These are phyloP conservation scores for Castanea sativa DNA, from an alignment of 306 rosid genomes.

Conservation along the genomic window DNA sequence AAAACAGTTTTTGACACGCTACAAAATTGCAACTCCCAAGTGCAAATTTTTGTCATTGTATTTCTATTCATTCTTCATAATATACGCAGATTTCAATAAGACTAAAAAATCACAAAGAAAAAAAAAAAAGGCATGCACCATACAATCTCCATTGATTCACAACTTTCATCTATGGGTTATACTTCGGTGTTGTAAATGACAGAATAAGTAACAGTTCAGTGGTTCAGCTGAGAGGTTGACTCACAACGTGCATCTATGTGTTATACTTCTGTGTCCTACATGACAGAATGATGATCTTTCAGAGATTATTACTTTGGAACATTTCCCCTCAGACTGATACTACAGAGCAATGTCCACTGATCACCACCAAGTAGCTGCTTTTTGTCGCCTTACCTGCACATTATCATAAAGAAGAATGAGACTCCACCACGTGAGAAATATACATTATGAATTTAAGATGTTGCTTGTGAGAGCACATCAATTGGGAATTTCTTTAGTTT, in stretches of 20 bases:
- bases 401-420: constrained; percentile 20
- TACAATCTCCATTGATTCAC: not conserved
- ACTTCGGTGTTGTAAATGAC: constrained; percentile 10
- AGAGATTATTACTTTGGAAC: not conserved
- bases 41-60: not conserved
- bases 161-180: constrained; percentile 1
- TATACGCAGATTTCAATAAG: not conserved
- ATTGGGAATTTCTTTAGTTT: not conserved
- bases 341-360: constrained; percentile 17
- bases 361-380: constrained; percentile 22
- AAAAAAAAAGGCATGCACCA: not conserved
- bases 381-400: constrained; percentile 29
- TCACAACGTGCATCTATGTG: constrained; percentile 1
- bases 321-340: constrained; percentile 8
- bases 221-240: not conserved
- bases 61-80: not conserved
- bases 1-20: not conserved
- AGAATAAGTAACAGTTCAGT: not conserved
- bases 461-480: not conserved
- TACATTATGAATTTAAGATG: constrained; percentile 7
- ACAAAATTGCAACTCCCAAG: not conserved
- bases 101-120: not conserved
- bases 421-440: not conserved
- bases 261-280: constrained; percentile 9
- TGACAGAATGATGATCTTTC: not conserved